Base-by-base conservation (phyloP, 1,284 basidiomycete species). In the Cryptococcus deneoformans region DNA sequence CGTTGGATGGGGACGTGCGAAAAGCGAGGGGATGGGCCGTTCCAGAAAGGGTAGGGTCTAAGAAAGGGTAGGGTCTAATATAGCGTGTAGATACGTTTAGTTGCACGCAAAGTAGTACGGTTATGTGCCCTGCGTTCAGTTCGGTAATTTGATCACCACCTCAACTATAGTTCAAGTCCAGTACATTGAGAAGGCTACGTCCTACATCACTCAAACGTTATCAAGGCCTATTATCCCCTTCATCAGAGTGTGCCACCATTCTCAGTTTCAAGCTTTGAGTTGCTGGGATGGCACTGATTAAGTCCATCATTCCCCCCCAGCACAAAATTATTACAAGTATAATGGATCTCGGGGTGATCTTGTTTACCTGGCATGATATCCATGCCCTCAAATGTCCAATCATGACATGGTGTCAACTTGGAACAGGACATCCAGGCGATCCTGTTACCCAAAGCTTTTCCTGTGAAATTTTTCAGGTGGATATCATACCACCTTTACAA, bases 391-490 rank as follows among this genome's bases (percentile, higher is more conserved):
- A 70, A 66, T 5, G 60, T 66, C 58, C 62, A 64, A 45, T 67
- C 56, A 52, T 58, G 53, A 53, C 70, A 72, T 6, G 70, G 70
- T 14, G 55, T 59, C 10, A 54, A 48, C 24, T 67, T 65, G 35
- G 67, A 64, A 58, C 70, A 70, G 55, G 65, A 61, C 50, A 70
- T 53, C 62, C 63, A 68, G n/a, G 62, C 60, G 3, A 69, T 52
- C 6, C 70, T 57, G 53, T 72, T 70, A 24, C 37, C 50, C 5
- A 52, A 40, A 1, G 63, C 56, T 20, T 12, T 60, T 66, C 9
- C 70, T 48, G 59, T 61, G 20, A 70, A 53, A 54, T 69, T 67
- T 10, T 58, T 57, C 12, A 72, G 47, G 53, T 64, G 57, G 47
- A 72, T 68, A 60, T 70, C 62, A 38, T 53, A 58, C 67, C 68